Evolutionary conservation across 345 rosid species (phyloP).

Genomic region (Citrus sp.): DNA sequence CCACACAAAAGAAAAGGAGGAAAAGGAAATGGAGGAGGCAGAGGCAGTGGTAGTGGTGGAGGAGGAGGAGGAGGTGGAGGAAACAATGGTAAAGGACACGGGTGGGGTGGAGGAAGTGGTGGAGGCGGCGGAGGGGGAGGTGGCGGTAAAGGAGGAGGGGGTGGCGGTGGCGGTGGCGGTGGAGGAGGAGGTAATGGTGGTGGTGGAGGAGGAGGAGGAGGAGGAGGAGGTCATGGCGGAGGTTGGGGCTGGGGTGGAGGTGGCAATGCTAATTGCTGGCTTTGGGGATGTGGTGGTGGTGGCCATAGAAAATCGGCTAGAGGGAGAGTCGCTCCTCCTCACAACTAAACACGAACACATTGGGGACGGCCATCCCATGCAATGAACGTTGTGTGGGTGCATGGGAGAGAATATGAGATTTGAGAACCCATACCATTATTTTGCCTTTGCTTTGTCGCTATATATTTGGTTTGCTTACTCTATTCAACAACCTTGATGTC

Average conservation of each 20-base stretch:
- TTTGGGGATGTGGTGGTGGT: slow-evolving; percentile 45
- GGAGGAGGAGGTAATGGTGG: slow-evolving; percentile 38
- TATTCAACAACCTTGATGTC: background rate
- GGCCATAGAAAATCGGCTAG: background rate
- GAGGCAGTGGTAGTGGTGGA: slow-evolving; percentile 17
- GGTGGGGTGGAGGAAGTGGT: background rate
- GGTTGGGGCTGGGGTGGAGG: slow-evolving; percentile 18
- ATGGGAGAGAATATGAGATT: background rate
- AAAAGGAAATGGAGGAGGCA: background rate
- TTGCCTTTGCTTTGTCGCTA: background rate
- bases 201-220: slow-evolving; percentile 31
- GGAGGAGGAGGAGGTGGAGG: slow-evolving; percentile 21
- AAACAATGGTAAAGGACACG: slow-evolving; percentile 8
- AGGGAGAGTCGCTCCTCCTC: background rate
- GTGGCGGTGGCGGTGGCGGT: slow-evolving; percentile 26
- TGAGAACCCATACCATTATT: background rate
- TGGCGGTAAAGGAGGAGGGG: background rate
- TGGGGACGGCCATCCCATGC: background rate
- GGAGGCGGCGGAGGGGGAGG: background rate
- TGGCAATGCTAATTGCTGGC: slow-evolving; percentile 33
- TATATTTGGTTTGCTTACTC: background rate
- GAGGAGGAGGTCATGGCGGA: slow-evolving; percentile 31
- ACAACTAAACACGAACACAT: background rate
- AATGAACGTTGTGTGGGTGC: background rate
- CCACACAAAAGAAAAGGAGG: background rate